A percentile compares a stretch with the other conserved stretches of the same genome.
phyloP scores from a whole-genome alignment of 768 basidiomycete species.

The Phlebiopsis gigantea region DNA sequence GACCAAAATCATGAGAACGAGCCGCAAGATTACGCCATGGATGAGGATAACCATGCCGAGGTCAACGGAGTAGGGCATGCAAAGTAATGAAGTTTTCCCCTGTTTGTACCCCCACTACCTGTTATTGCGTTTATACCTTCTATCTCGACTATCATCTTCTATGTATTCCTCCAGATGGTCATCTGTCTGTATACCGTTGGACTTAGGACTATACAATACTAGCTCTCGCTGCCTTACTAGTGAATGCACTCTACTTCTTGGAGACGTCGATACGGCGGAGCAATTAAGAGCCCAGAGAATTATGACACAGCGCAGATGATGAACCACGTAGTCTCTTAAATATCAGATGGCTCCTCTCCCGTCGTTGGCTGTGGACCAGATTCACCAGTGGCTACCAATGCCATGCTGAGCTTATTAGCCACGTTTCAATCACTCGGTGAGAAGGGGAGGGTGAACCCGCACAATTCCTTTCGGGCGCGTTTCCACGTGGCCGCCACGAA shows the following conservation, averaged over 20 bases:
- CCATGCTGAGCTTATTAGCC: background rate
- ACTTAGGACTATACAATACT: background rate
- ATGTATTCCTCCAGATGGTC: background rate
- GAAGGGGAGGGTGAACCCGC: too few relatives aligned
- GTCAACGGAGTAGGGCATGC: slow-evolving; percentile 20
- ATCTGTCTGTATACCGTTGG: background rate
- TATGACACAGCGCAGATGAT: too few relatives aligned
- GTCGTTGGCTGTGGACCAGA: background rate
- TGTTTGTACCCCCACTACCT: background rate
- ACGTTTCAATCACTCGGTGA: background rate
- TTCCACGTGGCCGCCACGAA: background rate
- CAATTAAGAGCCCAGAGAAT: background rate
- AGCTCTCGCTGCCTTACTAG: background rate
- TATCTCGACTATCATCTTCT: background rate
- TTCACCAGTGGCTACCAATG: background rate
- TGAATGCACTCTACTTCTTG: too few relatives aligned
- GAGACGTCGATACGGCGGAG: background rate
- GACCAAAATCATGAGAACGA: slow-evolving; percentile 18
- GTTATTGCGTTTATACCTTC: background rate
- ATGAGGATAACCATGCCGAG: slow-evolving; percentile 18
- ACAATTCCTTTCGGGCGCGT: too few relatives aligned
- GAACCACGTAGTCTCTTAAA: background rate
- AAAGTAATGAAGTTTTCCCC: slow-evolving; percentile 1
- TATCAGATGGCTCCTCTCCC: background rate
- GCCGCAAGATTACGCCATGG: slow-evolving; percentile 20